Conservation (phyloP, 305 asterid species). For the Galium porrigens region DNA sequence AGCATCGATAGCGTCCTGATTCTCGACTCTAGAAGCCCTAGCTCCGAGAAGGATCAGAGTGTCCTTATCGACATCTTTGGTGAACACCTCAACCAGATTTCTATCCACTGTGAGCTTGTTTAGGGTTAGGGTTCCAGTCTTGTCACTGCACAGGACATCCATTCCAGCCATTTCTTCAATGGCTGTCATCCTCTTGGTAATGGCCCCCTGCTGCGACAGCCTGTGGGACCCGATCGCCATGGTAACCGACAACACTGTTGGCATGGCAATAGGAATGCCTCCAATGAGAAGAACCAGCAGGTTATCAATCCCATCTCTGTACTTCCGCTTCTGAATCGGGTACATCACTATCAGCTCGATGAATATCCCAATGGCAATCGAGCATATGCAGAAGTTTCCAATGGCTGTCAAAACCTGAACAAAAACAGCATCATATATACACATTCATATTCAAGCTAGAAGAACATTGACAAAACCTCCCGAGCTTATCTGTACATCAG, state of each 20-base stretch:
- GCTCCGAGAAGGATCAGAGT: constrained; percentile 52
- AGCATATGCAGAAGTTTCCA: constrained; percentile 86
- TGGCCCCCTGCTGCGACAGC: constrained; percentile 78
- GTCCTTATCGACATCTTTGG: constrained; percentile 48
- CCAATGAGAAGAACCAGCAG: constrained; percentile 75
- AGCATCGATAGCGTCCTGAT: constrained; percentile 88
- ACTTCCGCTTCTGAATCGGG: constrained; percentile 61
- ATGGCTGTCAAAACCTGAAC: constrained; percentile 74
- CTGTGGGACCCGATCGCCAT: constrained; percentile 96
- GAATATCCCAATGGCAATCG: constrained; percentile 57
- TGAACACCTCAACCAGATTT: constrained; percentile 43
- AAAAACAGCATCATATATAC: constrained; percentile 7
- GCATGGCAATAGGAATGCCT: constrained; percentile 93
- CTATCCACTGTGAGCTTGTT: constrained; percentile 57
- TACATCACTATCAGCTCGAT: constrained; percentile 71
- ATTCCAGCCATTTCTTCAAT: constrained; percentile 69
- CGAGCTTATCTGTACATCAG: too few species aligned
- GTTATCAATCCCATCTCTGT: constrained; percentile 79
- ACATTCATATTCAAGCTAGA: not conserved
- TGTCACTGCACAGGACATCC: constrained; percentile 68
- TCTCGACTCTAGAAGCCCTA: constrained; percentile 82
- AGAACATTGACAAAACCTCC: not conserved
- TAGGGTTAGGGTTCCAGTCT: constrained; percentile 61
- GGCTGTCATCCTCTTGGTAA: constrained; percentile 71
- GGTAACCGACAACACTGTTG: constrained; percentile 64